Evolutionary conservation across 2,329 filamentous ascomycete species (phyloP).

Genomic region (Microsporum ferrugineum): DNA sequence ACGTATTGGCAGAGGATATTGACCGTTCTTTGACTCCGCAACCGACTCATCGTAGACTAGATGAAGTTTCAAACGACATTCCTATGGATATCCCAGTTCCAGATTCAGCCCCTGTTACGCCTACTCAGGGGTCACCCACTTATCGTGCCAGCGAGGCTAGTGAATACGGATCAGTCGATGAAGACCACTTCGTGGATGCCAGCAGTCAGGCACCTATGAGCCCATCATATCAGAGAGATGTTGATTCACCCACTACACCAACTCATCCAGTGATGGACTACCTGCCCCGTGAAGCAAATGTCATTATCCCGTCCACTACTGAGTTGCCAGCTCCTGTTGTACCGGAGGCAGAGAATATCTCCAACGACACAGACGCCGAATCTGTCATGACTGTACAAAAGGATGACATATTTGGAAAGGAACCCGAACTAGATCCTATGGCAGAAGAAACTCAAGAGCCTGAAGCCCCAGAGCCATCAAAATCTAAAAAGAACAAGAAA

Average conservation of each 20-base stretch:
- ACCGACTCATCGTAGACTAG: neutral
- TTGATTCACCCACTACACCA: neutral
- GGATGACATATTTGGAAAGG: neutral
- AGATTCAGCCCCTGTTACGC: neutral
- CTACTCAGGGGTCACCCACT: neutral
- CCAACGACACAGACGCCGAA: neutral
- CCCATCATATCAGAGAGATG: neutral
- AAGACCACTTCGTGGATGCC: neutral
- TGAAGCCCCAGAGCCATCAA: neutral
- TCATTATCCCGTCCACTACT: neutral
- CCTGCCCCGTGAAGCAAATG: neutral
- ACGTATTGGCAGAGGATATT: neutral
- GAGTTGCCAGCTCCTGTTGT: neutral
- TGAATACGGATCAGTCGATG: neutral
- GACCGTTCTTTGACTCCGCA: neutral
- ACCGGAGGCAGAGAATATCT: neutral
- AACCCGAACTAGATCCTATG: neutral
- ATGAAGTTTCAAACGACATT: neutral
- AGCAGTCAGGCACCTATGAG: conserved; percentile 1
- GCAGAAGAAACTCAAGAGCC: neutral
- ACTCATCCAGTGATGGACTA: neutral
- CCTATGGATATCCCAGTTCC: neutral
- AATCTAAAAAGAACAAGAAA: conserved; percentile 6
- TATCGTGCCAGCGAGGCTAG: neutral
- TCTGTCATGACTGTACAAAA: neutral